Conservation (phyloP, 768 basidiomycete species). For the Suillus luteus region DNA sequence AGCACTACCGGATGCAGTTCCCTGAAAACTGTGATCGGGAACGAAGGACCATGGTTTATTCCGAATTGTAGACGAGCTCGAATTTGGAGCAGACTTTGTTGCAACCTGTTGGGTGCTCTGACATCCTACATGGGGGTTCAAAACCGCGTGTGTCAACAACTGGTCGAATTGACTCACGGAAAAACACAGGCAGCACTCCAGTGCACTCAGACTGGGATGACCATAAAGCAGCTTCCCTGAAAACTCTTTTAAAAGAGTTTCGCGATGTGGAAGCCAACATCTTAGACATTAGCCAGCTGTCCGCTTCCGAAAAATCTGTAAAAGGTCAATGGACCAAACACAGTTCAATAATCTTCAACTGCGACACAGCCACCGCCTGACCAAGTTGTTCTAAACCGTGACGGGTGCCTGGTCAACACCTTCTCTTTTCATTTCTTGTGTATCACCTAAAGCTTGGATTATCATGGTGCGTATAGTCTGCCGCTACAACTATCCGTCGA, state of each 20-base stretch:
- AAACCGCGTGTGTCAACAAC: not conserved
- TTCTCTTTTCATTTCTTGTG: conserved; percentile 19
- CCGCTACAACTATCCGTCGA: not conserved
- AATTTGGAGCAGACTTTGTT: not conserved
- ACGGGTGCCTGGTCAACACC: conserved; percentile 9
- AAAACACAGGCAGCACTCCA: conserved; percentile 1
- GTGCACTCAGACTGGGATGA: not conserved
- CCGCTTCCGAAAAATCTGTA: conserved; percentile 13
- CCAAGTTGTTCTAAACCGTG: conserved; percentile 11
- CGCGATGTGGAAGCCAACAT: conserved; percentile 30
- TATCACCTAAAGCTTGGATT: conserved; percentile 23
- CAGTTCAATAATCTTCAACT: conserved; percentile 11
- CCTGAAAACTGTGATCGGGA: conserved; percentile 27
- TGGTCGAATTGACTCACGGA: conserved; percentile 2
- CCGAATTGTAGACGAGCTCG: conserved; percentile 12
- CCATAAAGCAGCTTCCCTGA: conserved; percentile 2
- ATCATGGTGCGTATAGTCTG: conserved; percentile 24
- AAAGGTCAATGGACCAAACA: conserved; percentile 14
- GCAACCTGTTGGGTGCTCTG: conserved; percentile 10
- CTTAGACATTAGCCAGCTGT: not conserved
- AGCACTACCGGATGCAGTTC: conserved; percentile 23
- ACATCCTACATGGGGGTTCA: conserved; percentile 8
- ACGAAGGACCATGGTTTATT: conserved; percentile 32
- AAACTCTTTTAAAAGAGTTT: conserved; percentile 19
- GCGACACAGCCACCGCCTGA: conserved; percentile 27